phyloP scores from a whole-genome alignment of 768 basidiomycete genomes.

The Lentinus tigrinus region DNA sequence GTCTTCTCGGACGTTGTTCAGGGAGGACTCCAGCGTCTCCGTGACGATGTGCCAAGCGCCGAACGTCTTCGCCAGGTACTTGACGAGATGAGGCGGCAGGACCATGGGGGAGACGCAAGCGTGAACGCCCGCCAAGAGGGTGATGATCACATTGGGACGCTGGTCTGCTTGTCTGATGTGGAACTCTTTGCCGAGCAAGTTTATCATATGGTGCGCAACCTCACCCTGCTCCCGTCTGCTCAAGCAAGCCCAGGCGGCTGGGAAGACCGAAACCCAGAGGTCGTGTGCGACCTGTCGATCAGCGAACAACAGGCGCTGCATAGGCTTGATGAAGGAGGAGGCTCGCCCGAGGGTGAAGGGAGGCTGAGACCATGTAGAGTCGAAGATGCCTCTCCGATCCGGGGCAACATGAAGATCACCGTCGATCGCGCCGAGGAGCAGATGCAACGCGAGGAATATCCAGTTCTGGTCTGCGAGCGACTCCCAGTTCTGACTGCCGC shows the following conservation, averaged over 20 bases:
- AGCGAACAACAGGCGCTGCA: conserved; percentile 80
- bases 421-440: conserved; percentile 77
- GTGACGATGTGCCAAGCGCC: conserved; percentile 92
- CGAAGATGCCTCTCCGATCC: conserved; percentile 39
- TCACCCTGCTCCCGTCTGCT: conserved; percentile 86
- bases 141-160: conserved; percentile 91
- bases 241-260: conserved; percentile 81
- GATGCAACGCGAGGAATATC: conserved; percentile 88
- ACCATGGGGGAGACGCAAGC: conserved; percentile 86
- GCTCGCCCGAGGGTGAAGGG: conserved; percentile 47
- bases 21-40: conserved; percentile 80
- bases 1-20: conserved; percentile 78
- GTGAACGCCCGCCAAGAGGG: conserved; percentile 80
- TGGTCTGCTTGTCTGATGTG: conserved; percentile 86
- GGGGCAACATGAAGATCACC: conserved; percentile 40
- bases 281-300: conserved; percentile 77
- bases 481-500: conserved; percentile 96
- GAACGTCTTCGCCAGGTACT: conserved; percentile 94
- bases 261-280: conserved; percentile 87
- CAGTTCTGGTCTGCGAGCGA: conserved; percentile 89
- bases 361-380: conserved; percentile 30
- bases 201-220: conserved; percentile 85
- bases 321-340: conserved; percentile 62
- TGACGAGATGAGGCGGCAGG: conserved; percentile 91
- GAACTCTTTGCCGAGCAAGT: conserved; percentile 89